Conservation (phyloP, 2,329 filamentous ascomycete species). For the Xylaria multiplex region DNA sequence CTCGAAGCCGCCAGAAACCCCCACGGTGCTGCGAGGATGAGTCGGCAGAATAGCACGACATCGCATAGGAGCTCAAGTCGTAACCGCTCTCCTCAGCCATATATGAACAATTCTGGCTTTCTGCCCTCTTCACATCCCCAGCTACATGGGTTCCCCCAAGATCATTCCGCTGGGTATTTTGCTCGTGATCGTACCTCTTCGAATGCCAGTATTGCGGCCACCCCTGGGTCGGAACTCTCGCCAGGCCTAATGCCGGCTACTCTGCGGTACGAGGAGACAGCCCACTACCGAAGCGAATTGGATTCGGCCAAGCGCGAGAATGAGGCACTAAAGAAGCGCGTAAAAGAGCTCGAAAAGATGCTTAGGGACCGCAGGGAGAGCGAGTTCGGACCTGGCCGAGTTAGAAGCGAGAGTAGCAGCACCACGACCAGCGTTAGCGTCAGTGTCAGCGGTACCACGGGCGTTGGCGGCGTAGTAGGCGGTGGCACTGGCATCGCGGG, state of each 20-base stretch:
- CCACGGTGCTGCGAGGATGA: constrained; percentile 52
- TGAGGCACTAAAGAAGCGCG: constrained; percentile 67
- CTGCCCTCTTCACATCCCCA: constrained; percentile 57
- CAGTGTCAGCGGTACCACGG: constrained; percentile 52
- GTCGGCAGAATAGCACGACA: constrained; percentile 65
- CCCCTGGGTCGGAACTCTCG: constrained; percentile 59
- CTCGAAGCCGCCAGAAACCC: constrained; percentile 59
- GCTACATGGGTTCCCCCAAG: constrained; percentile 55
- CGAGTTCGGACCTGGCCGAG: constrained; percentile 48
- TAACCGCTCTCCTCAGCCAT: constrained; percentile 48
- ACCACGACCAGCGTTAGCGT: constrained; percentile 63
- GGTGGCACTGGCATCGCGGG: constrained; percentile 59
- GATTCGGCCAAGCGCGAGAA: constrained; percentile 72
- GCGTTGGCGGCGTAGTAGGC: constrained; percentile 39
- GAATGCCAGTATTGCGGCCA: constrained; percentile 54
- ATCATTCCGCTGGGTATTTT: constrained; percentile 48
- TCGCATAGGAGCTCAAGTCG: constrained; percentile 64
- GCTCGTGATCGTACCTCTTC: constrained; percentile 49
- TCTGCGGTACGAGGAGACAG: constrained; percentile 70
- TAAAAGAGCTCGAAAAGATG: constrained; percentile 69
- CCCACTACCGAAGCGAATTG: constrained; percentile 67
- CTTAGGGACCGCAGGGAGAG: constrained; percentile 61
- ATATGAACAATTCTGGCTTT: constrained; percentile 42
- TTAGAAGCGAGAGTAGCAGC: constrained; percentile 63
- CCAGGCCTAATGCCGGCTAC: constrained; percentile 67